Base-by-base conservation (phyloP, 2,329 filamentous ascomycete genomes). In the Coniella vitis region DNA sequence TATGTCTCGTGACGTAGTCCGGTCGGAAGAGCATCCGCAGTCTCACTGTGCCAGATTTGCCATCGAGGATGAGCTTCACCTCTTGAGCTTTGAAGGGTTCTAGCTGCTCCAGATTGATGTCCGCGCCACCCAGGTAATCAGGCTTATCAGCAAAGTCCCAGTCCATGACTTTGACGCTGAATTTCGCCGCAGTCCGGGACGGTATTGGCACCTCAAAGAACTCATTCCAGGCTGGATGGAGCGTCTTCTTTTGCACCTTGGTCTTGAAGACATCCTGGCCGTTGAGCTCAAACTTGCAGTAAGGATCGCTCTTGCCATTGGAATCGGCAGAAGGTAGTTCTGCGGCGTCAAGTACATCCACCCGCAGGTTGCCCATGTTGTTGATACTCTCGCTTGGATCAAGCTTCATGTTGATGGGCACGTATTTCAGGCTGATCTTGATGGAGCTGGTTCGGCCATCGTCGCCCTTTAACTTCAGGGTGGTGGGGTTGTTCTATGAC, bases 71-170 rank as follows among this genome's bases (percentile, higher is more conserved):
- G 25, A 94, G 78, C 10, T 74, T 81, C 29, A 89, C 74, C 63
- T 95, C 89, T 58, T 87, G 81, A 10, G 82, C 79, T 62, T 79
- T 79, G 74, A 97, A 96, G 0, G 93, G 93, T 58, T 95, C 89
- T 7, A 98, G 74, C 29, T 82, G 68, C 43, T 85, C 81, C 14
- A 98, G 76, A 58, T 88, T 83, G 61, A 98, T 88, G 4, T 72
- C 69, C 0, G 88, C 76, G 51, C 75, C 78, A 38, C 93, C 93
- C n/a, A 98, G 71, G 63, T 86, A 87, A 66, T 98, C 93, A 1
- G 90, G 89, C 67, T 90, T 91, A 65, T 95, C 90, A 41, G 88
- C 91, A 72, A 97, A 95, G 65, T 98, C 93, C 80, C 91, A 98
- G 63, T 98, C 93, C 64, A 84, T 95, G 2, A 97, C 83, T 48